Percentiles rank a stretch among this genome's conserved stretches.
Evolutionary conservation across 1,139 yeast species (phyloP).

Genomic region (Saccharomyces hybrid): DNA sequence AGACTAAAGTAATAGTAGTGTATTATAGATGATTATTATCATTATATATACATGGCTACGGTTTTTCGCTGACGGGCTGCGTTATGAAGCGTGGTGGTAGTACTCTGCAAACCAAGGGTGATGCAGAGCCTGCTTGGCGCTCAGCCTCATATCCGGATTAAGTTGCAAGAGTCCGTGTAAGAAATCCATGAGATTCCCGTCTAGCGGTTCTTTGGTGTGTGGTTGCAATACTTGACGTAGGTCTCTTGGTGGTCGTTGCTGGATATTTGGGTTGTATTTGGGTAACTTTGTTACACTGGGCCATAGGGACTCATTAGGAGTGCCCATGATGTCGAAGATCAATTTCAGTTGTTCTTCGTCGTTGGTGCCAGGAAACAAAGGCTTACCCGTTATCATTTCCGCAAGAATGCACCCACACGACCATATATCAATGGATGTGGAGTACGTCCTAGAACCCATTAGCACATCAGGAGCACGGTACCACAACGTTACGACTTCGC

Average conservation of each 20-base stretch:
- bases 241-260: conserved; percentile 85
- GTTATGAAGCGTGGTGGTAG: conserved; percentile 12
- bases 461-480: conserved; percentile 97
- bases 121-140: conserved; percentile 86
- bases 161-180: conserved; percentile 72
- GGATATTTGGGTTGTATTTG: conserved; percentile 76
- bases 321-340: conserved; percentile 90
- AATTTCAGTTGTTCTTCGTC: conserved; percentile 89
- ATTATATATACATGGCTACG: neutral
- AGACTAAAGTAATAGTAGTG: neutral
- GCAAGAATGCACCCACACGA: conserved; percentile 66
- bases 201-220: conserved; percentile 52
- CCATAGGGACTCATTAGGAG: conserved; percentile 95
- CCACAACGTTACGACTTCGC: conserved; percentile 97
- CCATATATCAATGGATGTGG: conserved; percentile 97
- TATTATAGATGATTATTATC: neutral
- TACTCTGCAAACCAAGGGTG: conserved; percentile 95
- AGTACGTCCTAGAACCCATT: conserved; percentile 88
- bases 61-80: neutral
- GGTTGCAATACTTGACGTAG: conserved; percentile 53
- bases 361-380: conserved; percentile 91
- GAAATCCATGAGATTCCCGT: conserved; percentile 71
- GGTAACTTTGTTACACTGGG: conserved; percentile 85
- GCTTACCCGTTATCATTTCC: conserved; percentile 97
- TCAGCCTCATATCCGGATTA: conserved; percentile 85